Evolutionary conservation across 2,329 filamentous ascomycete species (phyloP).

Genomic region (Beauveria medogensis): DNA sequence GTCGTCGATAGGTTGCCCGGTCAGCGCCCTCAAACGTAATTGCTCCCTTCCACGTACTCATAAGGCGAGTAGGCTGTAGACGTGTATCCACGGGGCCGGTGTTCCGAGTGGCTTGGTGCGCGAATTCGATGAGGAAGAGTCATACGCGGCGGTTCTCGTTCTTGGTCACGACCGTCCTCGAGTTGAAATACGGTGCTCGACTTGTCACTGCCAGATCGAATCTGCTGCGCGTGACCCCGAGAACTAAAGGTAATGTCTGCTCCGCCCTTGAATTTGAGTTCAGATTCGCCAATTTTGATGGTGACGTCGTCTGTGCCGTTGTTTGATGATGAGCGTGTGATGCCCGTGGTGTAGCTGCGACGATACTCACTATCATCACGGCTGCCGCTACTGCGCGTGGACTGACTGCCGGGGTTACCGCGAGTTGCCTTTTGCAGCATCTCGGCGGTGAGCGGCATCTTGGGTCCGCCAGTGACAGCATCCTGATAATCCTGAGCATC

Average conservation of each 20-base stretch:
- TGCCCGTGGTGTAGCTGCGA: constrained; percentile 53
- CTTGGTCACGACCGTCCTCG: constrained; percentile 39
- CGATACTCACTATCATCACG: constrained; percentile 57
- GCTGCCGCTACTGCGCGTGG: constrained; percentile 50
- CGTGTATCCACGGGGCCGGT: constrained; percentile 28
- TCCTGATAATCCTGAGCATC: constrained; percentile 28
- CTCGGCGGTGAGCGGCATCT: constrained; percentile 47
- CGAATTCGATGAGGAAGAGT: constrained; percentile 35
- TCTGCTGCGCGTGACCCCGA: constrained; percentile 18
- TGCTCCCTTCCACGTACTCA: constrained; percentile 13
- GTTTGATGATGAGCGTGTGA: constrained; percentile 41
- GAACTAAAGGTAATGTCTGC: constrained; percentile 50
- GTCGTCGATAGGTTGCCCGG: neutral
- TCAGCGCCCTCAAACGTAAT: constrained; percentile 1
- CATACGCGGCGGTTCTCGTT: constrained; percentile 30
- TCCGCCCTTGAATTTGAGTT: constrained; percentile 50
- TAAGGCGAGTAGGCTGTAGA: constrained; percentile 17
- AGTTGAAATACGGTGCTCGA: constrained; percentile 39
- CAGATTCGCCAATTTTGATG: constrained; percentile 49
- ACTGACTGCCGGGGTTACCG: constrained; percentile 44
- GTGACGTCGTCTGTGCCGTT: constrained; percentile 52
- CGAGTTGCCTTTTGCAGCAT: constrained; percentile 42
- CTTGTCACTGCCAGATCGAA: constrained; percentile 42
- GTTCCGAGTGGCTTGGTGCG: constrained; percentile 42
- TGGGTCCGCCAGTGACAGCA: constrained; percentile 37